Evolutionary conservation across 225 moss, liverwort and hornwort species (phyloP), one percentile per base, ranked within the genome.

Genomic region (Asterella californica): DNA sequence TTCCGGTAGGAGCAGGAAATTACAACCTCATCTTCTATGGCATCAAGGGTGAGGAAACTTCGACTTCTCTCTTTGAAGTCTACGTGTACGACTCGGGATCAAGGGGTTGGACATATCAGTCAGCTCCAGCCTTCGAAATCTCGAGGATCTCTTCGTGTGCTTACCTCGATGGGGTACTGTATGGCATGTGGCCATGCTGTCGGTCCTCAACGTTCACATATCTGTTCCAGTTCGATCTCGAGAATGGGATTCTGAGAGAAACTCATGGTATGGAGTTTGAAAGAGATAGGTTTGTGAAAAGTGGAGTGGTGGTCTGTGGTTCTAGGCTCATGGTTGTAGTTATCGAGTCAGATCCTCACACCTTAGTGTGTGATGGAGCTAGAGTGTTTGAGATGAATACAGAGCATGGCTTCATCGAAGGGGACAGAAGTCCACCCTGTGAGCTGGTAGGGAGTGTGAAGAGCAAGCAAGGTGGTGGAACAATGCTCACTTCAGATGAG

Each of bases 181-280:
- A 75, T 57, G 75, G 75, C 75, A 75, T 75, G 75, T 75, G 75
- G 75, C 75, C 75, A 6, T 54, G 75, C 36, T 54, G 32, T 75
- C 75, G 22, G 17, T 75, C 75, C 33, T 75, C 75, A 9, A 75
- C 53, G 10, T 75, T 75, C 57, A 75, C 75, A 8, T 55, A 55
- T 33, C 50, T 75, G 53, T 75, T 75, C 24, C 75, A 57, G 75
- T 55, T 55, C 54, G 75, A 75, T 54, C 53, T 75, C 10, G 29
- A 75, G 75, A 57, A 34, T 22, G 75, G 75, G 33, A 18, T 75
- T 54, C 53, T 75, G 5, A 75, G 54, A 33, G 75, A 75, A 57
- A 75, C 75, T 75, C 75, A 75, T 57, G 75, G 34, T 54, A 75
- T 75, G 75, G 54, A 75, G 57, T 75, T 75, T 54, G 75, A 75